A percentile compares a stretch with the other conserved stretches of the same genome.
These are phyloP conservation scores for Orbilia javanica DNA, from an alignment of 2,329 filamentous ascomycete genomes.

Conservation along the genomic window DNA sequence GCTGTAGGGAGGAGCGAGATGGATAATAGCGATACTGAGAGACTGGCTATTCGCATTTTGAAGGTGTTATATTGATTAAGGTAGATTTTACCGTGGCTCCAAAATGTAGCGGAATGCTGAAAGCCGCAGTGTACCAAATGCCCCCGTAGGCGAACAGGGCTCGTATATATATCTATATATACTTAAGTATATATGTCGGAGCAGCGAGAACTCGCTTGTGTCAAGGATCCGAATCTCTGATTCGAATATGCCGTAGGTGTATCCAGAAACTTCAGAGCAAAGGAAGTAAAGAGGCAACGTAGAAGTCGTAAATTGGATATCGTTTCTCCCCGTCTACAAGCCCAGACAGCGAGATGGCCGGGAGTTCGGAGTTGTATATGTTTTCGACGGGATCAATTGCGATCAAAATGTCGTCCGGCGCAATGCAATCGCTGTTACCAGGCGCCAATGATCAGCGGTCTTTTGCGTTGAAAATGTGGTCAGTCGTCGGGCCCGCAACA, in stretches of 20 bases:
- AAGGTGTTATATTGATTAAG: conserved; percentile 8
- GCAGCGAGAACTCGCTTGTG: conserved; percentile 19
- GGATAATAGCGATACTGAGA: conserved; percentile 36
- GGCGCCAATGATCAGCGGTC: conserved; percentile 27
- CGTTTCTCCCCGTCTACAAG: neutral
- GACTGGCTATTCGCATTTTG: conserved; percentile 38
- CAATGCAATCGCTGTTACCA: neutral
- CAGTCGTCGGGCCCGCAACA: conserved; percentile 45
- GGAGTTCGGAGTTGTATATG: neutral
- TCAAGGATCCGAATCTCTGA: conserved; percentile 10
- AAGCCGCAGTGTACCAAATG: neutral
- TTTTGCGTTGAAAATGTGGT: conserved; percentile 59
- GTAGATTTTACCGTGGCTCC: neutral
- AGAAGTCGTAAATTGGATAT: neutral
- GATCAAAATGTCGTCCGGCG: conserved; percentile 31
- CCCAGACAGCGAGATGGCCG: neutral
- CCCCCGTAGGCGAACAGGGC: conserved; percentile 1
- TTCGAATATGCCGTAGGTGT: conserved; percentile 17
- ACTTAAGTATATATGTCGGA: conserved; percentile 37
- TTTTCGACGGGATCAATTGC: conserved; percentile 24
- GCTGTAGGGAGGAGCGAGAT: conserved; percentile 39
- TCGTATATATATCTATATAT: too few relatives aligned
- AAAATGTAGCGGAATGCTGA: neutral
- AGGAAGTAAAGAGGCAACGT: neutral
- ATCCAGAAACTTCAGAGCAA: conserved; percentile 13